phyloP scores from a whole-genome alignment of 2,329 filamentous ascomycete genomes.

The Sarocladium kiliense region DNA sequence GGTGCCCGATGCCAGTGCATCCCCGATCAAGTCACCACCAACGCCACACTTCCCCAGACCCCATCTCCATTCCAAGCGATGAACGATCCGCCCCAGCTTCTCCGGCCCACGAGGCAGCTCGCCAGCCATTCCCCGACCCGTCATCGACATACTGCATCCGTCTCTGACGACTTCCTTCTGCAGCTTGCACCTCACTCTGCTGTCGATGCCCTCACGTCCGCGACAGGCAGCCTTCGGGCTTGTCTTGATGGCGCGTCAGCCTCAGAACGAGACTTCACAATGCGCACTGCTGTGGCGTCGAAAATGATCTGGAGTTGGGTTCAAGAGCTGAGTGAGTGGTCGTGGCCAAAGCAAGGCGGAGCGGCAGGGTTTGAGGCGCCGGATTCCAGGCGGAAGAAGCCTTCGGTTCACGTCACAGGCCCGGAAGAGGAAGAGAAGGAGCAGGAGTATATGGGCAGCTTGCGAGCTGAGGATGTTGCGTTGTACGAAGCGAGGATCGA shows the following conservation, averaged over 20 bases:
- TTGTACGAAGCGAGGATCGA: slow-evolving; percentile 69
- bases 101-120: slow-evolving; percentile 28
- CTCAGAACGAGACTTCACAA: slow-evolving; percentile 65
- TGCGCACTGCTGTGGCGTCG: slow-evolving; percentile 64
- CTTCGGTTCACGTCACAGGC: slow-evolving; percentile 18
- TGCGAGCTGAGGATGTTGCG: slow-evolving; percentile 59
- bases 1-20: not conserved
- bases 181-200: slow-evolving; percentile 57
- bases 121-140: slow-evolving; percentile 37
- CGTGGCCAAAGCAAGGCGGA: slow-evolving; percentile 46
- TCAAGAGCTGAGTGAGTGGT: slow-evolving; percentile 60
- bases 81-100: slow-evolving; percentile 27
- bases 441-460: slow-evolving; percentile 60
- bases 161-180: slow-evolving; percentile 53
- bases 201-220: slow-evolving; percentile 53
- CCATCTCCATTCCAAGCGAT: slow-evolving; percentile 16
- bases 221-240: slow-evolving; percentile 45
- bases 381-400: slow-evolving; percentile 32
- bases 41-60: not conserved
- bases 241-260: slow-evolving; percentile 60
- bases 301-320: slow-evolving; percentile 70
- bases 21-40: slow-evolving; percentile 5
- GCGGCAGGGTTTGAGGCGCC: slow-evolving; percentile 52
- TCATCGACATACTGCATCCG: slow-evolving; percentile 24
- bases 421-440: slow-evolving; percentile 17